phyloP scores from a whole-genome alignment of 2,329 filamentous ascomycete genomes.

The Fusarium protoensiforme region DNA sequence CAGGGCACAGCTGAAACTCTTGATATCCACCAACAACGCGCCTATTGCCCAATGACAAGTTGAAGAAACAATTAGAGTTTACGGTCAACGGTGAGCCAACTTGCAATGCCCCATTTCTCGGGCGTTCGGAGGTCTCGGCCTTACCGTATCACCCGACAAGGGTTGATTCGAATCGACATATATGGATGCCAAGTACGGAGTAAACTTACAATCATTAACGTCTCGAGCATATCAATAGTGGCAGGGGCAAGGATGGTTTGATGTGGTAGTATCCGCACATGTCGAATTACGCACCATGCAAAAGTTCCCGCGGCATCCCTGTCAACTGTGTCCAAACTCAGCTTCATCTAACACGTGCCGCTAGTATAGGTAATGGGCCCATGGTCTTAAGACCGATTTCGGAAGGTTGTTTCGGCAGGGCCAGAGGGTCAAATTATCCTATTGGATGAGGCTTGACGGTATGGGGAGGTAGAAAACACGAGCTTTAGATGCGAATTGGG shows the following conservation, averaged over 20 bases:
- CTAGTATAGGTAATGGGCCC: not conserved
- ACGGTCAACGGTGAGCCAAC: not conserved
- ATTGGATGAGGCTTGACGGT: not conserved
- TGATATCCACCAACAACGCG: not conserved
- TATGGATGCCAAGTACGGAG: not conserved
- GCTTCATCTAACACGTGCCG: not conserved
- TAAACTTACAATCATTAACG: not conserved
- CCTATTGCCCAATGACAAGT: not conserved
- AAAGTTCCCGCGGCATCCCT: not conserved
- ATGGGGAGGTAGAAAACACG: not conserved
- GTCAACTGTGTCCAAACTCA: not conserved
- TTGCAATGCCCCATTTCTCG: not conserved
- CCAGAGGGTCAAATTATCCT: not conserved
- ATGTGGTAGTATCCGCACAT: not conserved
- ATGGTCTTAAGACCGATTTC: not conserved
- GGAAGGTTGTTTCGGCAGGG: not conserved
- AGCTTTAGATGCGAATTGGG: not conserved
- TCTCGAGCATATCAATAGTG: not conserved
- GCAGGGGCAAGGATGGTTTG: not conserved
- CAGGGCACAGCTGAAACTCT: not conserved
- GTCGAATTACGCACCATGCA: not conserved
- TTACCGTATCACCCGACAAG: not conserved
- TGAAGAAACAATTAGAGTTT: not conserved
- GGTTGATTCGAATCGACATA: not conserved
- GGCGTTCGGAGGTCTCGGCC: not conserved